Evolutionary conservation across 441 rosid species (phyloP), one percentile per base, ranked within the genome.

Genomic region (Theobroma grandiflorum): DNA sequence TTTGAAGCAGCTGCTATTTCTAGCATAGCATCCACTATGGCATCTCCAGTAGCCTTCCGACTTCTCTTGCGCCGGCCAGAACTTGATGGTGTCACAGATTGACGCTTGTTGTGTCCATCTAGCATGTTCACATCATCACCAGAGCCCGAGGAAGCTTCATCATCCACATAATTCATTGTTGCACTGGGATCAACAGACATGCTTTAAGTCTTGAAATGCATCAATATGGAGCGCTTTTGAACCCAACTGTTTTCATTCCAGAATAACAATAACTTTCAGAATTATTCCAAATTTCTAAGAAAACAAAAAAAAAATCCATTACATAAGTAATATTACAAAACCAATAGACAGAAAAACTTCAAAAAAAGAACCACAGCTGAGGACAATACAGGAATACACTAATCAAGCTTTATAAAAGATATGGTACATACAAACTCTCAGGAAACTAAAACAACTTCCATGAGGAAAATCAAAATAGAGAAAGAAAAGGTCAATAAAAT

Each of bases 11-110:
- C 92, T 1, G 96, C 97, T 37, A 95, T 95, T 83, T 93, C 95
- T 7, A 93, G 88, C 96, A 93, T 94, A 35, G 98, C 99, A 71
- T 94, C 99, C 47, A 92, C 97, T 47, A 90, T 94, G 57, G 98
- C 94, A 83, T 94, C 96, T 62, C 96, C 99, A 16, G 90, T 86
- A 72, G 94, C 93, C 84, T 90, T 94, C 43, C 95, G 91, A 69
- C 87, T 81, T 87, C 95, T 90, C 89, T 93, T 95, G 53, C 88
- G 88, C 33, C 86, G 82, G 73, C 91, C 88, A 70, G 94, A 89
- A 83, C 81, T 84, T 50, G 89, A 84, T n/a, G 93, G 87, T 1
- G 81, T 81, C 37, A 52, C 69, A 31, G 90, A 75, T 35, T 84
- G 93, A 62, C 83, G 91, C 81, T 88, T 88, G 82, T 85, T 88